Percentiles rank a stretch among this genome's conserved stretches.
phyloP scores from a whole-genome alignment of 2,329 filamentous ascomycete genomes.

The Aspergillus spinulosporus region DNA sequence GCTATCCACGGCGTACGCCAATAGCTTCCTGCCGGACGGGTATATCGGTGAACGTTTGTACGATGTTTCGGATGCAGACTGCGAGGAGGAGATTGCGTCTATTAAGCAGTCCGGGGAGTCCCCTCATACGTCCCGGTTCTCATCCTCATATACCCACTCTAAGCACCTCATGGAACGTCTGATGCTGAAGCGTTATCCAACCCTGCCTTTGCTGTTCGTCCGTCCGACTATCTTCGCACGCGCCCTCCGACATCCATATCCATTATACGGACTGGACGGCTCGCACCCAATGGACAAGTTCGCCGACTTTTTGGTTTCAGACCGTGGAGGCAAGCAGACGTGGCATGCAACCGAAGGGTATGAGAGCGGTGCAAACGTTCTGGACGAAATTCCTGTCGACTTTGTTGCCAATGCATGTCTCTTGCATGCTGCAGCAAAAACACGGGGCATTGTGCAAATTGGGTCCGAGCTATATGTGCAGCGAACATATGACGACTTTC shows the following conservation, averaged over 20 bases:
- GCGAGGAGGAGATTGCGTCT: conserved; percentile 30
- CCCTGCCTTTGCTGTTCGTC: conserved; percentile 31
- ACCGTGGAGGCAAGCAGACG: conserved; percentile 28
- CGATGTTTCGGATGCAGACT: conserved; percentile 24
- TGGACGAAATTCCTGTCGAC: conserved; percentile 37
- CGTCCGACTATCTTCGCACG: conserved; percentile 36
- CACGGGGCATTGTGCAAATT: conserved; percentile 32
- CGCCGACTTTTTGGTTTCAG: conserved; percentile 27
- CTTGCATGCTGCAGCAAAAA: conserved; percentile 31
- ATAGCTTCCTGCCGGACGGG: conserved; percentile 35
- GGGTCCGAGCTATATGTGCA: conserved; percentile 32
- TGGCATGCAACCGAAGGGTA: conserved; percentile 34
- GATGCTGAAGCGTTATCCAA: conserved; percentile 28
- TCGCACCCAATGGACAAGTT: conserved; percentile 36
- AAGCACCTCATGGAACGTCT: conserved; percentile 36
- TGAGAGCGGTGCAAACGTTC: conserved; percentile 30
- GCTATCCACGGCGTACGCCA: conserved; percentile 34
- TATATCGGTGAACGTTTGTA: conserved; percentile 31
- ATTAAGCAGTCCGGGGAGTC: conserved; percentile 23
- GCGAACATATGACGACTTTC: conserved; percentile 31
- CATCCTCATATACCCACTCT: conserved; percentile 33
- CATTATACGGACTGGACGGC: conserved; percentile 33
- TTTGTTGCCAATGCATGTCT: conserved; percentile 36
- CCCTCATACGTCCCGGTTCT: conserved; percentile 25
- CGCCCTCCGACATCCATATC: conserved; percentile 31